phyloP scores from a whole-genome alignment of 352 stramenopile genomes.

The Phytophthora tubulina region DNA sequence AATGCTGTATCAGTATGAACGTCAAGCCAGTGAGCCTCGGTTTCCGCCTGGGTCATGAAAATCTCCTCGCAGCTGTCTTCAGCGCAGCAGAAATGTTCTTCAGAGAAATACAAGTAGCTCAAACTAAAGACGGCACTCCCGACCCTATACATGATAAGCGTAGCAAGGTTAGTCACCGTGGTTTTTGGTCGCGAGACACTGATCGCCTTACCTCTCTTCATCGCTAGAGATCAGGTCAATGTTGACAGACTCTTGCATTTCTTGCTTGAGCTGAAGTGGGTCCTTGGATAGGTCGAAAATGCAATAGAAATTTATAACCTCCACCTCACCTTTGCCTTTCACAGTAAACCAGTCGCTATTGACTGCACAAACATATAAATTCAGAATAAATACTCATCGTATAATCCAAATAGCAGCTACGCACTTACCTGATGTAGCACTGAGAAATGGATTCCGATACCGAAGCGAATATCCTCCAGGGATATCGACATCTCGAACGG shows the following conservation, averaged over 20 bases:
- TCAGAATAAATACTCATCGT: background rate
- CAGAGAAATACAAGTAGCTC: slow-evolving; percentile 79
- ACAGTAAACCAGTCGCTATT: slow-evolving; percentile 49
- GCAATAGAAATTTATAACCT: slow-evolving; percentile 49
- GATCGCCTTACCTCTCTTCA: slow-evolving; percentile 27
- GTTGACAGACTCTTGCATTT: slow-evolving; percentile 54
- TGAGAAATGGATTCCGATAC: slow-evolving; percentile 54
- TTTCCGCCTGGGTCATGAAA: slow-evolving; percentile 45
- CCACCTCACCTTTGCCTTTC: slow-evolving; percentile 47
- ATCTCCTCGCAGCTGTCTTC: slow-evolving; percentile 40
- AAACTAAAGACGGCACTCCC: slow-evolving; percentile 71
- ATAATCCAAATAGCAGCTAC: background rate
- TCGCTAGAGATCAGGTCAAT: slow-evolving; percentile 51
- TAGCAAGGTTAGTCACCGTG: background rate
- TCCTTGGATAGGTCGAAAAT: slow-evolving; percentile 55
- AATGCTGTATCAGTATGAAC: slow-evolving; percentile 34
- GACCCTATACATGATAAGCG: slow-evolving; percentile 24
- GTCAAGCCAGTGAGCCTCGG: slow-evolving; percentile 52
- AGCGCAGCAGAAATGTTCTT: slow-evolving; percentile 58
- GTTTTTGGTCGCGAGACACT: background rate
- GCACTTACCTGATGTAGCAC: slow-evolving; percentile 43
- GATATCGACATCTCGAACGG: slow-evolving; percentile 40
- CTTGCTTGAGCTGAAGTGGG: slow-evolving; percentile 48
- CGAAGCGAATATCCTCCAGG: slow-evolving; percentile 43
- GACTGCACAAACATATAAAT: slow-evolving; percentile 35